A percentile compares a stretch with the other conserved stretches of the same genome.
phyloP scores from a whole-genome alignment of 2,329 filamentous ascomycete species.

The Fusarium nisikadoi region DNA sequence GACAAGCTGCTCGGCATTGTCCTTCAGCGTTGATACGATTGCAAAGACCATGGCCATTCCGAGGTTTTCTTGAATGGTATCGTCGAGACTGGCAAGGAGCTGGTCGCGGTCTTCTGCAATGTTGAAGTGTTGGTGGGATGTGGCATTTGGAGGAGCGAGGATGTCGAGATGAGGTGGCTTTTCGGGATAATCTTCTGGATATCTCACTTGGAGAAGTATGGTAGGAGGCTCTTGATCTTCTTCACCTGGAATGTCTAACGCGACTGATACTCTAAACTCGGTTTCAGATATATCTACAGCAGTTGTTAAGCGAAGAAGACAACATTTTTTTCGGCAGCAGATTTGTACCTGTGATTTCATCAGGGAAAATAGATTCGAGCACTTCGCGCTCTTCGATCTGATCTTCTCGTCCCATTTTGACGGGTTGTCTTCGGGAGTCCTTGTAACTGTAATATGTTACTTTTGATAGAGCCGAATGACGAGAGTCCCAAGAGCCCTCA shows the following conservation, averaged over 20 bases:
- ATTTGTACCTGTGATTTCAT: conserved; percentile 86
- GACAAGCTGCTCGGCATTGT: conserved; percentile 88
- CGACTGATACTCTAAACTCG: conserved; percentile 86
- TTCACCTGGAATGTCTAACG: conserved; percentile 79
- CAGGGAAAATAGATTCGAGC: conserved; percentile 96
- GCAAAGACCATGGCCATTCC: conserved; percentile 99
- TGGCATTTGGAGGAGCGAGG: conserved; percentile 74
- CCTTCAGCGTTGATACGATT: conserved; percentile 86
- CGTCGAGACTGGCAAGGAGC: conserved; percentile 76
- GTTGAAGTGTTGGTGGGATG: conserved; percentile 78
- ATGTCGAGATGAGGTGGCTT: conserved; percentile 85
- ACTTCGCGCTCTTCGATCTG: conserved; percentile 97
- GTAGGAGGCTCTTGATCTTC: conserved; percentile 74
- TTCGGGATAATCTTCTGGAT: conserved; percentile 92
- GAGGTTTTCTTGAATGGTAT: conserved; percentile 88
- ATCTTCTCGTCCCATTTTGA: conserved; percentile 78
- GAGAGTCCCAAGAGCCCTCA: conserved; percentile 35
- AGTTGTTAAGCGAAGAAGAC: conserved; percentile 22
- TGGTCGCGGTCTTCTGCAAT: conserved; percentile 80
- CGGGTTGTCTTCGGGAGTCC: neutral
- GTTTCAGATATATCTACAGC: conserved; percentile 84
- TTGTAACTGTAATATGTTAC: conserved; percentile 6
- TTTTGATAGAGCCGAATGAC: conserved; percentile 25
- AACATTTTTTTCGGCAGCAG: neutral
- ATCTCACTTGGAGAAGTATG: conserved; percentile 85